Evolutionary conservation across 1,284 basidiomycete genomes (phyloP), one percentile per base, ranked within the genome.

Genomic region (Quambalaria eucalypti): DNA sequence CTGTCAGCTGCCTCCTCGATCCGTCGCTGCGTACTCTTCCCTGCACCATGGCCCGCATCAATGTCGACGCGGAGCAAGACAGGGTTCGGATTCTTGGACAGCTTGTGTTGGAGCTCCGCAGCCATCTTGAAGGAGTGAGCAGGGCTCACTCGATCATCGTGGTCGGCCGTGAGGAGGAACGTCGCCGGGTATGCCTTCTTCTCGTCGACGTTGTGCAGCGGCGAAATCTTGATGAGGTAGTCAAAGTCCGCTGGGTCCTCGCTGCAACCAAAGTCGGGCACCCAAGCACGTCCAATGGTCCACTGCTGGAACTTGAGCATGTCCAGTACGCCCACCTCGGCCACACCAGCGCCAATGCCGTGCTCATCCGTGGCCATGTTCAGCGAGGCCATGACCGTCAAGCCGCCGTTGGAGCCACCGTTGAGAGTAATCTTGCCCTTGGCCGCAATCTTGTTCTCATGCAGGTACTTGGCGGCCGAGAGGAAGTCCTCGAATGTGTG

Each of bases 351-450:
- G 2, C 73, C 87, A n/a, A 86, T 85, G 25, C 87, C 88, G 64
- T 88, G 84, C 2, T 86, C 83, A 70, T 87, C 82, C 1, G 84
- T 84, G 0, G 87, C 87, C 53, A 86, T 85, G 64, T 90, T 87
- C 39, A 86, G 80, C 64, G 85, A 88, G 4, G 88, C 88, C 23
- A 83, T 84, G 3, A 90, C 83, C 28, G 89, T 81, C 4, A 90
- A 78, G 28, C 88, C 87, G 47, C 71, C 69, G 54, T 70, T 71
- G 21, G 65, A 65, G 19, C 73, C 73, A n/a, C 78, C 78, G 52
- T 85, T 87, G 54, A 90, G 85, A 10, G 83, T 84, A 7, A 90
- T 82, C 74, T 87, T 87, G 14, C 84, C 85, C 26, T 81, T 79
- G 4, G 81, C 83, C 0, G 81, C 86, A 56, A 85, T 86, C 58